Base-by-base conservation (phyloP, 805 yeast species). In the Candida maris region DNA sequence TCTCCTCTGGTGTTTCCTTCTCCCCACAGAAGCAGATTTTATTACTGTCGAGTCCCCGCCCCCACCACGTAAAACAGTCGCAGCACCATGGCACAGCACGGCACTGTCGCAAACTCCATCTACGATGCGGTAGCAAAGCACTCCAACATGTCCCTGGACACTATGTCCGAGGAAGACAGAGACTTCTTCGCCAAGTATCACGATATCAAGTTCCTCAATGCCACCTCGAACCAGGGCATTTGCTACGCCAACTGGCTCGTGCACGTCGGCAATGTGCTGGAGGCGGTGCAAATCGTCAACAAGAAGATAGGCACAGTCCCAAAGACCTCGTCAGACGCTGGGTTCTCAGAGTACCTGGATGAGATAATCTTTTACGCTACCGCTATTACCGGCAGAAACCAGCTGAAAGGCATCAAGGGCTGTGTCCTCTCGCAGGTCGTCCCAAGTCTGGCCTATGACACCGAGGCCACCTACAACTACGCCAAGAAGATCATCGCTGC, bases 401-500 rank as follows among this genome's bases (percentile, higher is more conserved):
- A 45, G 37, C 32, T 49, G 5, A 24, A 27, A 3, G 34, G 35
- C 9, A 25, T 51, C 16, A 34, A 35, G 6, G 50, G 48, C 7
- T 37, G 47, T 24, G 48, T 45, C 9, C 31, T 50, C 13, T 38
- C 52, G 5, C 65, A 60, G 42, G 44, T 46, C 10, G 28, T 41
- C 18, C 61, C 64, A 3, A 18, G 45, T 5, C 32, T 42, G 13
- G 49, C 51, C 9, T 38, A 44, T 25, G 53, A 57, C 27, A 48
- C 52, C 1, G 55, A 44, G 4, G 43, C 30, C 20, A 46, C 53
- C 3, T 40, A 45, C 14, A 37, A 37, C 7, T 46, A 56, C 23
- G 64, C 62, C 4, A 27, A 26, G 26, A 39, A 28, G 5, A 44
- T 57, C 25, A 55, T 57, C 33, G 32, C 39, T 8, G 61, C 59